Base-by-base conservation (phyloP, 257 asterid species). In the Thymus quinquecostatus region DNA sequence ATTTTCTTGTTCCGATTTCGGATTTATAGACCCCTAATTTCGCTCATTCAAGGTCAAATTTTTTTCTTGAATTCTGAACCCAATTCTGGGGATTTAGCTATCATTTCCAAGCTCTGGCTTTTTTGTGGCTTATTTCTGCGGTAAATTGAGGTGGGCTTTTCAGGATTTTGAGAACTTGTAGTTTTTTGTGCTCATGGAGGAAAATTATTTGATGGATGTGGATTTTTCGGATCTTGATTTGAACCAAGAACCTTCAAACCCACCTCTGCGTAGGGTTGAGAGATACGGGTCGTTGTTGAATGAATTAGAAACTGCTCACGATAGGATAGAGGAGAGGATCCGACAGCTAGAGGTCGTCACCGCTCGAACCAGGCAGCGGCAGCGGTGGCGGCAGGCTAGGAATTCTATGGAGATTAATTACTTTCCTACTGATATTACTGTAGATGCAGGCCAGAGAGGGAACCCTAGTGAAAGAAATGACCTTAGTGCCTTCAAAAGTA, bases 331-430 rank as follows among this genome's bases (percentile, higher is more conserved):
- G 75, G 90, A 87, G 74, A 83, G 99, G 58, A 83, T 94, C 70
- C 83, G 95, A 7, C 93, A 89, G 82, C 95, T 94, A 4, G 95
- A 88, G 81, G 90, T 88, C 44, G 98, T 89, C 56, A 82, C 87
- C 10, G 85, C 88, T 76, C 86, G 96, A 48, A 86, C 92, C 4
- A 83, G 94, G 86, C 88, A 78, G 78, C 89, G 93, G 62, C 89
- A 84, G 75, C 77, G 92, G 68, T 79, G 88, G 92, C 89, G 83
- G 54, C 86, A 78, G 36, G 74, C 80, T 0, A 84, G 83, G 32
- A 74, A 73, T 73, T 51, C 77, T n/a, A 33, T 51, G 56, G 92
- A 78, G 38, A 71, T 71, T 32, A 71, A 61, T 47, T 65, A 70
- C 48, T 36, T 73, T 65, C 72, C 83, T 1, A 44, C 61, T 62